A percentile compares a stretch with the other conserved stretches of the same genome.
These are phyloP conservation scores for Craspedostauros australis DNA, from an alignment of 108 stramenopile species.

Conservation along the genomic window DNA sequence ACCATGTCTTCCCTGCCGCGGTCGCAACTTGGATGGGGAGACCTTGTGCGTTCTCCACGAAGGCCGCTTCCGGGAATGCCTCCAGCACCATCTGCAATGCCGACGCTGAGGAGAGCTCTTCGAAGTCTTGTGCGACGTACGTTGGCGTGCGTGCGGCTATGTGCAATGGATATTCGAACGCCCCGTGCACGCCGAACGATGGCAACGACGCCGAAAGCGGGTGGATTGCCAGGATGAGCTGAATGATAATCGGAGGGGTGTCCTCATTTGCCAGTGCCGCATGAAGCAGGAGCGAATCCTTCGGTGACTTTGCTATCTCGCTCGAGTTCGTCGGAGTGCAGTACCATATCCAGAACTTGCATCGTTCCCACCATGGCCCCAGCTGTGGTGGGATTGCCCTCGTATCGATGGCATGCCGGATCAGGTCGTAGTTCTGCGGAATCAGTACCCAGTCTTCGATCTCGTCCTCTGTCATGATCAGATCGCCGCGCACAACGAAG, in stretches of 20 bases:
- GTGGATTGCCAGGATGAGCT: slow-evolving; percentile 20
- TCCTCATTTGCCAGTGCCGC: slow-evolving; percentile 26
- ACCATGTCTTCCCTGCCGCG: slow-evolving; percentile 8
- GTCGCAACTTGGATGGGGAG: slow-evolving; percentile 31
- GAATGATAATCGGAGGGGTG: slow-evolving; percentile 26
- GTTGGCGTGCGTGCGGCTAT: slow-evolving; percentile 11
- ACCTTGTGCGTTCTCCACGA: slow-evolving; percentile 4
- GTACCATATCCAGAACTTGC: slow-evolving; percentile 24
- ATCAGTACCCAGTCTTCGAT: background rate
- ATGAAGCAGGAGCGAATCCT: slow-evolving; percentile 20
- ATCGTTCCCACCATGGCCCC: slow-evolving; percentile 13
- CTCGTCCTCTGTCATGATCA: too few species aligned
- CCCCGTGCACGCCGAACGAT: background rate
- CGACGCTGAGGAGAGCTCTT: too few species aligned
- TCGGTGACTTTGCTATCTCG: background rate
- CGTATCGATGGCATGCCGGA: slow-evolving; percentile 3
- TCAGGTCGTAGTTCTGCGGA: background rate
- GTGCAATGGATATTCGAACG: slow-evolving; percentile 18
- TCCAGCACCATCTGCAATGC: slow-evolving; percentile 6
- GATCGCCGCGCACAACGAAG: too few species aligned
- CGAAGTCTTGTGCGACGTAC: slow-evolving; percentile 25
- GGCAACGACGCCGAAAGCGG: slow-evolving; percentile 1
- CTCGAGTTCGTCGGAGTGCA: slow-evolving; percentile 7
- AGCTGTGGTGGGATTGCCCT: slow-evolving; percentile 3
- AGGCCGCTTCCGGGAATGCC: slow-evolving; percentile 12